Percentiles rank a stretch among this genome's conserved stretches.
Evolutionary conservation across 1,284 basidiomycete genomes (phyloP).

Genomic region (Agroathelia rolfsii): DNA sequence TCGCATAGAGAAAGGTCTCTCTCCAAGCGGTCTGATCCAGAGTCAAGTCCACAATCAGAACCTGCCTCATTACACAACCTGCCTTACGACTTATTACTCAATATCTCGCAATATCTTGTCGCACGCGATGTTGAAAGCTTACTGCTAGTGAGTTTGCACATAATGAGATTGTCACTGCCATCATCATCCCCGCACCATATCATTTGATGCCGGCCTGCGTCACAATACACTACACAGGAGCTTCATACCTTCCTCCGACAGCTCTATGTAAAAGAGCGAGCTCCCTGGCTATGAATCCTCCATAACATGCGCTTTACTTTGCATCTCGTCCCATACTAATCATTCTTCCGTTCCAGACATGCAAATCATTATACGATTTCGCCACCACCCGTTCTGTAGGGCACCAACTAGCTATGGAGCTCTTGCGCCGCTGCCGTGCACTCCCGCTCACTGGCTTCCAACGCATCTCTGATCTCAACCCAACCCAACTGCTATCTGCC

Average conservation of each 20-base stretch:
- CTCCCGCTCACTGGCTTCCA: slow-evolving; percentile 61
- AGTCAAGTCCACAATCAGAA: background rate
- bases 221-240: background rate
- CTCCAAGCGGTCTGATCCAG: background rate
- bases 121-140: slow-evolving; percentile 46
- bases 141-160: slow-evolving; percentile 51
- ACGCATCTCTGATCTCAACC: slow-evolving; percentile 50
- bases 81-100: slow-evolving; percentile 61
- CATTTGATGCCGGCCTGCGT: no score
- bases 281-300: no score
- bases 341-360: slow-evolving; percentile 32
- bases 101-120: slow-evolving; percentile 50
- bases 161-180: no score
- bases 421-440: slow-evolving; percentile 54
- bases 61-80: slow-evolving; percentile 31
- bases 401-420: slow-evolving; percentile 46
- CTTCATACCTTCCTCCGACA: background rate
- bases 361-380: slow-evolving; percentile 47
- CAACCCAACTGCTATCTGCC: slow-evolving; percentile 43
- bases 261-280: no score
- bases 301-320: no score
- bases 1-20: no score
- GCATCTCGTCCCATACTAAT: no score
- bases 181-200: no score
- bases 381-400: slow-evolving; percentile 55